Evolutionary conservation across 2,329 filamentous ascomycete genomes (phyloP), one percentile per base, ranked within the genome.

Genomic region (Tolypocladium ophioglossoides): DNA sequence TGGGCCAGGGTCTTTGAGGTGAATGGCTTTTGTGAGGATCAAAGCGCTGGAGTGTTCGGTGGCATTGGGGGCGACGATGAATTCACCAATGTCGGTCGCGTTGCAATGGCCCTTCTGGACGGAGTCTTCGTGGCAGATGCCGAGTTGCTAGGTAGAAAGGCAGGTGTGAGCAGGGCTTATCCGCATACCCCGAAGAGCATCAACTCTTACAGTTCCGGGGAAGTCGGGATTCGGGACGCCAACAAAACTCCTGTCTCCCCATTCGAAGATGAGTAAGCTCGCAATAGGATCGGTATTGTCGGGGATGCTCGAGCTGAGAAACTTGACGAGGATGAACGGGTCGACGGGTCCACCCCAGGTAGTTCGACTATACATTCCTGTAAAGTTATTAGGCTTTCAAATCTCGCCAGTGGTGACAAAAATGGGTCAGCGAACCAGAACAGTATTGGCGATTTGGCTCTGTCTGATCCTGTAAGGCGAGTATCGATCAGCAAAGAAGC

Each of bases 251-350:
- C 87, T 84, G 66, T 99, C 94, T 61, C 80, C 84, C 89, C 91
- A 99, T 72, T 99, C 92, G 69, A 96, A 99, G 59, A 99, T 86
- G 52, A 96, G 78, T 62, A 96, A 72, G 69, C 90, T 95, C 59
- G 91, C 86, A 46, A 89, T 76, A 6, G 88, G 86, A 67, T 95
- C 87, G 48, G 79, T 74, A 27, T 56, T 63, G 54, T 84, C 77
- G 35, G 80, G 78, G 55, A 79, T 73, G 63, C 80, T 68, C 72
- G 77, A 66, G 72, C 78, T 70, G 41, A 86, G 72, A 65, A 96
- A 95, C 66, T 89, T 90, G 68, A 90, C 80, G 62, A 87, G 79
- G 68, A 97, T 96, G 73, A 90, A 95, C 22, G 92, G 92, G 62
- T 96, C 89, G 56, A 90, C 81, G 38, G 83, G 81, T 56, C 92